Base-by-base conservation (phyloP, 2,329 filamentous ascomycete species). In the Diplodia mutila region DNA sequence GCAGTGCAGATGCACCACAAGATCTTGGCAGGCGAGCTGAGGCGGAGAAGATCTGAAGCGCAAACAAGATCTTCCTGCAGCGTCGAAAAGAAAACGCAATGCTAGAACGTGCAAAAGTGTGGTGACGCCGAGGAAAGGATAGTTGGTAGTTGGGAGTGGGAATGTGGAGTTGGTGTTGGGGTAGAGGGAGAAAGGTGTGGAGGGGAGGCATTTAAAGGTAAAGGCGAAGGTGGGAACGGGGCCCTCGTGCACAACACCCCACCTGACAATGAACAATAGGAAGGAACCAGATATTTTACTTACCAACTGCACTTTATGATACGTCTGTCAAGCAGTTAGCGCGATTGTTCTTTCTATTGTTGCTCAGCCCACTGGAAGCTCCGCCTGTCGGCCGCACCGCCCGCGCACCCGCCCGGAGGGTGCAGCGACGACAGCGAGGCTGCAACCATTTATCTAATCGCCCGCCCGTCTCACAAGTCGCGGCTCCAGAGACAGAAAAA, bases 251-350 rank as follows among this genome's bases (percentile, higher is more conserved):
- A 49, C 27, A 14, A 25, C 37, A 46, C 12, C 23, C 59, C 14
- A 18, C 16, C 34, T 8, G 23, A 32, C n/a, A 21, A 42, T 21
- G 16, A 12, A 37, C 59, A 51, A 63, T 49, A 51, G 46, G 8
- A 9, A 51, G 49, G 49, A 23, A 63, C 27, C 29, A 51, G 46
- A 37, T 8, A 3, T 16, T 7, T 39, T 61, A 65, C 90, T 82
- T 90, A 93, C 91, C 81, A 93, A 85, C 85, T 92, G 90, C 73
- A 91, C 89, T 82, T 90, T 90, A 75, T 90, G 88, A 75, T 89
- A 84, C 70, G 87, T 86, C 87, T 91, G 75, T 51, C 27, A 29
- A 37, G 18, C 34, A 51, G 46, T 72, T 70, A 69, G 67, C 65
- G 54, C 70, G 65, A 59, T 65, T 69, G 57, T 72, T 66, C 42